These are phyloP conservation scores for Aurantiochytrium sp. DNA, from an alignment of 108 stramenopile species.

Conservation along the genomic window DNA sequence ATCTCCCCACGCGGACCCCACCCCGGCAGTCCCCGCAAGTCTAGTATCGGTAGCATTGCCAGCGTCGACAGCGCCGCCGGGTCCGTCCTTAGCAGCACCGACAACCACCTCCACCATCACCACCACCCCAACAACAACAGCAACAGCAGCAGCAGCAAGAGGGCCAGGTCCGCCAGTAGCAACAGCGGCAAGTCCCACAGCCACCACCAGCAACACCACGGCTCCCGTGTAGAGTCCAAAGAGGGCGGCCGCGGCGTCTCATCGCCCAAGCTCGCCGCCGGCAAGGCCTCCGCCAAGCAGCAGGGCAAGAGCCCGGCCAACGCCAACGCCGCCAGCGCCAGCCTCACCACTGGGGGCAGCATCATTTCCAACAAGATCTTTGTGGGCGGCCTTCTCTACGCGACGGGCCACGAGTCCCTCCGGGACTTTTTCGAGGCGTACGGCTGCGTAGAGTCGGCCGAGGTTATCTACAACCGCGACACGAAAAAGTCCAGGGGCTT, in stretches of 20 bases:
- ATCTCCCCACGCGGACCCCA: background rate
- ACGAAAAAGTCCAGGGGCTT: slow-evolving; percentile 48
- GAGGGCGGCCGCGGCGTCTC: background rate
- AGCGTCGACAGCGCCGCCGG: background rate
- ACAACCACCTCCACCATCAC: too few relatives aligned
- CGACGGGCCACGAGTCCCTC: slow-evolving; percentile 38
- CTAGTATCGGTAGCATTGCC: background rate
- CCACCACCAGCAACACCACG: too few relatives aligned
- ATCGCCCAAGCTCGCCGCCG: too few relatives aligned
- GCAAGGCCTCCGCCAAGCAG: too few relatives aligned
- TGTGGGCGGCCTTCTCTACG: slow-evolving; percentile 49
- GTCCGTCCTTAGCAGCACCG: too few relatives aligned
- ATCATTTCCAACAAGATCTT: slow-evolving; percentile 44
- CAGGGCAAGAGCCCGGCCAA: too few relatives aligned
- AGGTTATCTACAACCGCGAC: slow-evolving; percentile 48
- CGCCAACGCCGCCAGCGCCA: background rate
- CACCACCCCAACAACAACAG: background rate
- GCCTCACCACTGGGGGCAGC: background rate
- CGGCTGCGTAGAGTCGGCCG: slow-evolving; percentile 35
- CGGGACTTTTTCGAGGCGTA: slow-evolving; percentile 40
- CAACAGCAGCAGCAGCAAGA: background rate
- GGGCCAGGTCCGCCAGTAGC: background rate
- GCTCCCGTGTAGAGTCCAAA: background rate
- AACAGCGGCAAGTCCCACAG: slow-evolving; percentile 14
- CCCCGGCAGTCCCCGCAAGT: background rate